Evolutionary conservation across 305 asterid genomes (phyloP).

Genomic region (Fraxinus velutina): DNA sequence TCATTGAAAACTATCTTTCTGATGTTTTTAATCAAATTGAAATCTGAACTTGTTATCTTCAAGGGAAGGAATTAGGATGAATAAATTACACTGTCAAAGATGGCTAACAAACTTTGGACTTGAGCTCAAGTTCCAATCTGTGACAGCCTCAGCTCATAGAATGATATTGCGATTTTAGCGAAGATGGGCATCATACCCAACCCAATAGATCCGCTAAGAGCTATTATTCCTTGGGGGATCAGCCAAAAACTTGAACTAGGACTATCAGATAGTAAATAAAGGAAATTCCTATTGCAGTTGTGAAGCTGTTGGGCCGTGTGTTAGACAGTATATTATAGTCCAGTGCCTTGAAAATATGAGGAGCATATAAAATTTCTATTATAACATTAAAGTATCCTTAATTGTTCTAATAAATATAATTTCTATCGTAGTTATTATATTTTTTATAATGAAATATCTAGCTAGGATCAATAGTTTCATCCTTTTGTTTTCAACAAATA

Average conservation of each 20-base stretch:
- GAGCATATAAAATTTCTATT: not conserved
- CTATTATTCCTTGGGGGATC: not conserved
- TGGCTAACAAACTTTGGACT: not conserved
- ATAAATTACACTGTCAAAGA: not conserved
- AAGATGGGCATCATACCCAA: not conserved
- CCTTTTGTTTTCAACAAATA: not conserved
- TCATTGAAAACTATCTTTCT: not conserved
- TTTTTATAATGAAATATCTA: not conserved
- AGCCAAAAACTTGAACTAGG: not conserved
- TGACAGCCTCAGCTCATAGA: not conserved
- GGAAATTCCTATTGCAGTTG: not conserved
- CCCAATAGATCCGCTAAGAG: not conserved
- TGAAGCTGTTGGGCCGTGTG: not conserved
- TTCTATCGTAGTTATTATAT: not conserved
- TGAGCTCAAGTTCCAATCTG: not conserved
- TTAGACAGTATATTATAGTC: not conserved
- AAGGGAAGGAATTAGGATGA: not conserved
- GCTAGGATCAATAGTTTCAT: not conserved
- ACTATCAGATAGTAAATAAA: not conserved
- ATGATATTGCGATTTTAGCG: not conserved
- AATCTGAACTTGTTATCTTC: not conserved
- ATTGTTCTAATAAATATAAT: not conserved
- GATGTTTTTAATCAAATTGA: not conserved
- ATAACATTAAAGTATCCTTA: not conserved
- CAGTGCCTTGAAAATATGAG: not conserved